phyloP scores from a whole-genome alignment of 106 monocot genomes.

The Dendrobium catenatum region DNA sequence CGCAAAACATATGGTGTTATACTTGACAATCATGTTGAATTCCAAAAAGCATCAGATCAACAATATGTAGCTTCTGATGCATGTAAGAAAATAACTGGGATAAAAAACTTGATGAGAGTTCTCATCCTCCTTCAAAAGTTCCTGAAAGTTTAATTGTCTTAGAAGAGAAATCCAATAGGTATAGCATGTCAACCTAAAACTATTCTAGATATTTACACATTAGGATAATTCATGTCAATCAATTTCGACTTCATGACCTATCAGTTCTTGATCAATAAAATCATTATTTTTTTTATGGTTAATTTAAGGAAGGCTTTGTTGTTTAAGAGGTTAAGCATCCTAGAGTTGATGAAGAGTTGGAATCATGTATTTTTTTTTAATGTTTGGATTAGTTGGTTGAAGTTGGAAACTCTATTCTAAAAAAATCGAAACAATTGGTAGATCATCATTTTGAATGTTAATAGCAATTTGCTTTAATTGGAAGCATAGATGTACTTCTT shows the following conservation, averaged over 20 bases:
- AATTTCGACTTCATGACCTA: neutral
- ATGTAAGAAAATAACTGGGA: neutral
- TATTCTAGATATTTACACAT: neutral
- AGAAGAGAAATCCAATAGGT: slow-evolving; percentile 2
- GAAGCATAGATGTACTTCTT: too few relatives aligned
- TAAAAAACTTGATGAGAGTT: neutral
- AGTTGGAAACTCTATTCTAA: too few relatives aligned
- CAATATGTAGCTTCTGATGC: neutral
- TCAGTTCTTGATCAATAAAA: neutral
- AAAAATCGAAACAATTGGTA: too few relatives aligned
- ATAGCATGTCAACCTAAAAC: neutral
- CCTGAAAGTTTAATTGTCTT: neutral
- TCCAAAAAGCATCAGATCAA: neutral
- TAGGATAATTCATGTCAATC: neutral
- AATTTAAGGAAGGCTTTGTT: slow-evolving; percentile 5
- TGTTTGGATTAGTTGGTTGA: too few relatives aligned
- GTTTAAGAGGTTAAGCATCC: slow-evolving; percentile 12
- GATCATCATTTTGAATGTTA: too few relatives aligned
- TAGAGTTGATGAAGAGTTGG: neutral
- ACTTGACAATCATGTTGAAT: slow-evolving; percentile 16
- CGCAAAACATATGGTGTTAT: slow-evolving; percentile 16
- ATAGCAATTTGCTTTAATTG: too few relatives aligned
- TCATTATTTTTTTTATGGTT: neutral
- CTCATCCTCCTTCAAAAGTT: neutral
- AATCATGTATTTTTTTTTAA: neutral